Evolutionary conservation across 495 filamentous ascomycete species (phyloP), one percentile per base, ranked within the genome.

Genomic region (Schizothecium vesticola): DNA sequence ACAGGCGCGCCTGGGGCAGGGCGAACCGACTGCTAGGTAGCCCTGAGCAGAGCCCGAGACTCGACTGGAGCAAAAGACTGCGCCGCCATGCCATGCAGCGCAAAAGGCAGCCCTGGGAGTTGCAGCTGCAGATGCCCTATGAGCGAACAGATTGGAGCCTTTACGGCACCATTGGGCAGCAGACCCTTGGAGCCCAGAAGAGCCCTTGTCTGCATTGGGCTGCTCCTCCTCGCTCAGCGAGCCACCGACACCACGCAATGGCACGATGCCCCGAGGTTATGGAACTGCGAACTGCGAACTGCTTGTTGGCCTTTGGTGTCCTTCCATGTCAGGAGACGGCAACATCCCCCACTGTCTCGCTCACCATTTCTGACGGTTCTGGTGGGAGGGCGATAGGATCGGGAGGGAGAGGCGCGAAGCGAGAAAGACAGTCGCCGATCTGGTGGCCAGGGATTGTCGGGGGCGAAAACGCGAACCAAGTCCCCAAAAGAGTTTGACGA

Each of bases 81-180:
- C 76, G 77, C 73, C 76, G 71, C 73, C 73, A 70, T 43, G 33
- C 13, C 33, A 43, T 75, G 73, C 73, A n/a, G 65, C 58, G 61
- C 63, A 70, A 66, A 65, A 57, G 71, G 59, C 72, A 73, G 75
- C 72, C 76, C 72, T 72, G 71, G 73, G 67, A 59, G 51, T 51
- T 79, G 77, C 77, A 79, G 70, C 58, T 66, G 63, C 62, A 59
- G 24, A 71, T 72, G 75, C 69, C 77, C 77, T 79, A 79, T 79
- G 73, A 78, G 75, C 67, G 65, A 55, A 8, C 71, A 74, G 71
- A 78, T 61, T 66, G 56, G 63, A 31, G 33, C 58, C 55, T 70
- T 67, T 65, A 71, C 19, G 33, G 70, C 69, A 66, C 61, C 73
- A 79, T 79, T 79, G 77, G 77, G 70, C 72, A 66, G 66, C 60